Base-by-base conservation (phyloP, 2,329 filamentous ascomycete genomes). In the Reticulascus tulasneorum region DNA sequence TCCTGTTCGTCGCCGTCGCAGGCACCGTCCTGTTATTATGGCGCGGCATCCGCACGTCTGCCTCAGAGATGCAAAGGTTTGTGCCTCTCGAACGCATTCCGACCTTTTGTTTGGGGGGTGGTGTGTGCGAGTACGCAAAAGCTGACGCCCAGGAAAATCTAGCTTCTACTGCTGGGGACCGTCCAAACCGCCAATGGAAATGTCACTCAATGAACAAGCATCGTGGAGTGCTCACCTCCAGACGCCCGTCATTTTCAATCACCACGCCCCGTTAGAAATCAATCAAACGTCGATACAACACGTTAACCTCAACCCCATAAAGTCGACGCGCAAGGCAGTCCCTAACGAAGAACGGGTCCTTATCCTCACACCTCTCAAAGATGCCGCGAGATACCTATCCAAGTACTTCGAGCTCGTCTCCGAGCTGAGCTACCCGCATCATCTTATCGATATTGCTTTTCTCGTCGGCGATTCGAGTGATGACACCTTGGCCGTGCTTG, bases 81-180 rank as follows among this genome's bases (percentile, higher is more conserved):
- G 75, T 46, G 20, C 21, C 29, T 29, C 7, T 7, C 17, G 20
- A 15, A 35, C 17, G 22, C 23, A 13, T n/a, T 20, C 29, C 23
- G 25, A 26, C 17, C 9, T 12, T 20, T 23, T 24, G 9, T 18
- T 19, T 18, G 7, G 17, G 15, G 21, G 7, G 11, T 22, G 18
- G 33, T 32, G 40, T 26, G 35, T 30, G 16, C 18, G 26, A 18
- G 13, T 16, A 40, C 13, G 21, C 20, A 13, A 27, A 8, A 23
- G 9, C 23, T 26, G 19, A 31, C 17, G 9, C 19, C 9, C 22
- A n/a, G n/a, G n/a, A n/a, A n/a, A n/a, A n/a, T 16, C 30, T 28
- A 97, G 91, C 66, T 96, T 94, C 66, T 94, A 95, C 67, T 98
- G 93, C 71, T 97, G 89, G 77, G 93, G 93, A 10, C 91, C 93